Percentiles rank a stretch among this genome's conserved stretches.
phyloP scores from a whole-genome alignment of 768 basidiomycete genomes.

The Trametes meyenii region DNA sequence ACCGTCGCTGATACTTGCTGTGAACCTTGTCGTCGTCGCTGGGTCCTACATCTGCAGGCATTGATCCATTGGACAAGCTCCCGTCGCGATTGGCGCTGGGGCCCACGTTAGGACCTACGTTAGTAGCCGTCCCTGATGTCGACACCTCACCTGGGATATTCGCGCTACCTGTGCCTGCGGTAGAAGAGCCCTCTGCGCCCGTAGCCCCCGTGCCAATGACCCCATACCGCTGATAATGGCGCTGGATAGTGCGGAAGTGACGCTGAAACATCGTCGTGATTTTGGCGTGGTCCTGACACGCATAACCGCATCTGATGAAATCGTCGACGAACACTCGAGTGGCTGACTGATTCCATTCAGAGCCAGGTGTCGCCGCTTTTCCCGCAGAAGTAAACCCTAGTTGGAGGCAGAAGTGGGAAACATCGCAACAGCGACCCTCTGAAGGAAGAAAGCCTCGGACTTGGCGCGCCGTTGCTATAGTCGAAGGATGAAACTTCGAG shows the following conservation, averaged over 20 bases:
- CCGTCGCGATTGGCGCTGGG: too few species aligned
- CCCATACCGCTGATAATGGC: neutral
- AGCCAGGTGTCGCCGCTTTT: neutral
- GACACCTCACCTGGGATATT: too few species aligned
- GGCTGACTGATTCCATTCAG: neutral
- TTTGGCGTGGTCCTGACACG: neutral
- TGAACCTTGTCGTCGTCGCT: neutral
- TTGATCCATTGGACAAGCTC: too few species aligned
- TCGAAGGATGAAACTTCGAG: neutral
- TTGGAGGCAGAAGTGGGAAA: neutral
- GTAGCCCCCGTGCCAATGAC: neutral
- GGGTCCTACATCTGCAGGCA: neutral
- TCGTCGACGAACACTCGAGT: neutral
- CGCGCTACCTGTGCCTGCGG: too few species aligned
- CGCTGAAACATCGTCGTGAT: neutral
- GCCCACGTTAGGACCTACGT: too few species aligned
- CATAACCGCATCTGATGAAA: neutral
- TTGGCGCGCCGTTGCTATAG: neutral
- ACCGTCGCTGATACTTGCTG: neutral
- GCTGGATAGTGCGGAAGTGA: neutral
- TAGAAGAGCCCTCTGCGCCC: too few species aligned
- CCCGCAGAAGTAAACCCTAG: too few species aligned
- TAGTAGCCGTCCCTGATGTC: too few species aligned
- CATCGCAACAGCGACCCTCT: neutral
- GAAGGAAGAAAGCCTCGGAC: neutral